These are phyloP conservation scores for Trichophyton benhamiae DNA, from an alignment of 2,329 filamentous ascomycete genomes.

Conservation along the genomic window DNA sequence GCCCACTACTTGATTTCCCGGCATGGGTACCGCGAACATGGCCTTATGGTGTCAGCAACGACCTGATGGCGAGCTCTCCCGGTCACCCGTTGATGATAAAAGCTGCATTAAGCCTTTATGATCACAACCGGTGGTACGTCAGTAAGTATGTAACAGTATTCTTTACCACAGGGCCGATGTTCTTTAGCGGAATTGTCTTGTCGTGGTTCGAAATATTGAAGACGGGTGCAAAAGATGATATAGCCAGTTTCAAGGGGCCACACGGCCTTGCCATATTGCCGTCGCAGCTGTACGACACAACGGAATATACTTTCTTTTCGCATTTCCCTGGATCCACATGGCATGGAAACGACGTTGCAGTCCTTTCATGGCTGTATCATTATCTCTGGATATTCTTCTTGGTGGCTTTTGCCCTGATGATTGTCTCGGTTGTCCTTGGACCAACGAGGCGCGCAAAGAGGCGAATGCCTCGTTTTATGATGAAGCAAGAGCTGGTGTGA, in stretches of 20 bases:
- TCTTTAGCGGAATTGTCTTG: constrained; percentile 6
- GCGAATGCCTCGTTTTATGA: not conserved
- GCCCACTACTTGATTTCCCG: not conserved
- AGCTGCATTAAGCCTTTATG: constrained; percentile 5
- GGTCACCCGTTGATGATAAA: constrained; percentile 11
- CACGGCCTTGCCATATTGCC: constrained; percentile 1
- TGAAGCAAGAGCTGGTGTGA: not conserved
- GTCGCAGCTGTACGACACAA: constrained; percentile 5
- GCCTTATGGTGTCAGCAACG: constrained; percentile 13
- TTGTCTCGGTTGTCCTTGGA: not conserved
- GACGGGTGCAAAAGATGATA: not conserved
- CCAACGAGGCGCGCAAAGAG: not conserved
- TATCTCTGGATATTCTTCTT: constrained; percentile 1
- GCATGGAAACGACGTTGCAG: constrained; percentile 6
- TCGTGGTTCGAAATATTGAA: constrained; percentile 5
- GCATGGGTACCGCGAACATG: constrained; percentile 3
- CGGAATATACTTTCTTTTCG: constrained; percentile 6
- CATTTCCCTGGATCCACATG: constrained; percentile 6
- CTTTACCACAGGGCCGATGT: constrained; percentile 12
- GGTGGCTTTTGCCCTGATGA: not conserved
- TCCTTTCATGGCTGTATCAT: constrained; percentile 4
- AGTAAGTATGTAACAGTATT: constrained; percentile 13
- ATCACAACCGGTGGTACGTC: constrained; percentile 7
- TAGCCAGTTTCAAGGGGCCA: not conserved
- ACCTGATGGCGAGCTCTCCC: constrained; percentile 11